phyloP scores from a whole-genome alignment of 768 basidiomycete species.

The Pleurotus cornucopiae region DNA sequence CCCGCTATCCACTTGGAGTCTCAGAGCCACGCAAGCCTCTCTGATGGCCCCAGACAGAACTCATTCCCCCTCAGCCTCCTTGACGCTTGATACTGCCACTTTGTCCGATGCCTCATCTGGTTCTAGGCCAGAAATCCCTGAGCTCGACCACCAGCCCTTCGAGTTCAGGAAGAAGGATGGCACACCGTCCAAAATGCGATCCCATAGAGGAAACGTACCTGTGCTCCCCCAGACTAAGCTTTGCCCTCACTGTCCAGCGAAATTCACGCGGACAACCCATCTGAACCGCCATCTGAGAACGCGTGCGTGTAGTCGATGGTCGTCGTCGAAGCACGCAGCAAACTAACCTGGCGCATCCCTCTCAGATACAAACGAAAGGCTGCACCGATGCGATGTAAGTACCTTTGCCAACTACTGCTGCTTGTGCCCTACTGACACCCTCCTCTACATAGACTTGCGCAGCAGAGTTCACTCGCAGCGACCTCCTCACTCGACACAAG shows the following conservation, averaged over 20 bases:
- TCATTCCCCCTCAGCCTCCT: not conserved
- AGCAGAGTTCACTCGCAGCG: slow-evolving; percentile 70
- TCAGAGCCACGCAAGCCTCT: slow-evolving; percentile 1
- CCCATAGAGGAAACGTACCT: slow-evolving; percentile 61
- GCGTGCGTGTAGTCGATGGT: slow-evolving; percentile 37
- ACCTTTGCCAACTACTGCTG: not conserved
- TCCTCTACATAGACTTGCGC: slow-evolving; percentile 48
- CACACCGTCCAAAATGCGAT: slow-evolving; percentile 39
- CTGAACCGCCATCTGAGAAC: slow-evolving; percentile 70
- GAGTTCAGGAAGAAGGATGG: slow-evolving; percentile 19
- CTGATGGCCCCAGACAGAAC: not conserved
- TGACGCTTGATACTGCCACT: slow-evolving; percentile 1
- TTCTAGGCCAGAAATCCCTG: not conserved
- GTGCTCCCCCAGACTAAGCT: slow-evolving; percentile 68
- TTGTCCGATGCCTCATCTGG: not conserved
- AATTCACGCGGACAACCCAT: slow-evolving; percentile 72
- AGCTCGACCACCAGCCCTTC: not conserved
- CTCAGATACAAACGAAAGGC: slow-evolving; percentile 62
- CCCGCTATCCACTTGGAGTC: slow-evolving; percentile 2
- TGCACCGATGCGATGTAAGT: slow-evolving; percentile 59
- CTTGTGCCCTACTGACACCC: slow-evolving; percentile 9
- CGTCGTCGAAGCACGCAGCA: not conserved
- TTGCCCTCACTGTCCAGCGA: slow-evolving; percentile 66
- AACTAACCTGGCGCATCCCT: slow-evolving; percentile 5
- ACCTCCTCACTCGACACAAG: slow-evolving; percentile 68